Evolutionary conservation across 1,284 basidiomycete species (phyloP).

Genomic region (Tilletia indica): DNA sequence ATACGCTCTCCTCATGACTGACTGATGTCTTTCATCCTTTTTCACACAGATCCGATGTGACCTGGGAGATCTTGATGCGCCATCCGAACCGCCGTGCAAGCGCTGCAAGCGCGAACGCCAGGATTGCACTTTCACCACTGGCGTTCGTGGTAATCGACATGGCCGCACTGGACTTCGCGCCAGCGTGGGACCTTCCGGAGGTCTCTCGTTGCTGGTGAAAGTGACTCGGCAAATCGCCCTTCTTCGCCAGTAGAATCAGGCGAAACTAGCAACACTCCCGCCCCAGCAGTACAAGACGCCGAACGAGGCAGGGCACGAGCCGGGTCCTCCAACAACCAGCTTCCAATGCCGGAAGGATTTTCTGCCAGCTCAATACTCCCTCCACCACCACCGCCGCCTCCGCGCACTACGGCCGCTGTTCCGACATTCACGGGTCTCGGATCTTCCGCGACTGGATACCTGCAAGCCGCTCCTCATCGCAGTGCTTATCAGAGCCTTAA

Average conservation of each 20-base stretch:
- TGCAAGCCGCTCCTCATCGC: too few relatives aligned
- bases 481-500: too few relatives aligned
- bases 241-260: neutral
- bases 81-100: conserved; percentile 17
- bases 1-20: neutral
- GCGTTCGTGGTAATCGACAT: conserved; percentile 16
- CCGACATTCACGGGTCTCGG: too few relatives aligned
- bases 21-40: neutral
- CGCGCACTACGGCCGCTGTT: too few relatives aligned
- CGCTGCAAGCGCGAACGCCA: conserved; percentile 20
- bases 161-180: neutral
- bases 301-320: too few relatives aligned
- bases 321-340: too few relatives aligned
- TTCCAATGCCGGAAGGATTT: too few relatives aligned
- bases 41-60: conserved; percentile 15
- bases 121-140: conserved; percentile 20
- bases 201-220: neutral
- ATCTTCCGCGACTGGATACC: too few relatives aligned
- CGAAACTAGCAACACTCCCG: neutral
- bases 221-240: too few relatives aligned
- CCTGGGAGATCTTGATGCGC: conserved; percentile 15
- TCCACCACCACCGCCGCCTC: too few relatives aligned
- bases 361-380: too few relatives aligned
- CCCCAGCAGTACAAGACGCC: too few relatives aligned
- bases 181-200: neutral